Evolutionary conservation across 2,329 filamentous ascomycete genomes (phyloP).

Genomic region (Ophiostoma fasciatum): DNA sequence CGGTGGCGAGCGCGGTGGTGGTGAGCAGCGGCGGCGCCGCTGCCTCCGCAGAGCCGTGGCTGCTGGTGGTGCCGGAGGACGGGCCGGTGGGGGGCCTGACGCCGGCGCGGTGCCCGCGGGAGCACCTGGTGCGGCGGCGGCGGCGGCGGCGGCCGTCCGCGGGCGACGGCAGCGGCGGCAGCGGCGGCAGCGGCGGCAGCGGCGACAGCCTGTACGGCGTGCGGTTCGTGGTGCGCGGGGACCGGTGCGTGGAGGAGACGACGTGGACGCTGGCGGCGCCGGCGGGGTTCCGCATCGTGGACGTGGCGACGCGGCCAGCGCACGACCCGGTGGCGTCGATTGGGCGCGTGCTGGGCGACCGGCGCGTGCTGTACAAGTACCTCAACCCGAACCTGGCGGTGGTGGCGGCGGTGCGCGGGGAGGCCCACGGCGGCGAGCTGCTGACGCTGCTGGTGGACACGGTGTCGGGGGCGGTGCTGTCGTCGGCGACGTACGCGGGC

Average conservation of each 20-base stretch:
- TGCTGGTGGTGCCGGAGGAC: constrained; percentile 36
- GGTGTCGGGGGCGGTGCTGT: constrained; percentile 66
- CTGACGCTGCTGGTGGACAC: constrained; percentile 73
- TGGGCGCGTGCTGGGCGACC: constrained; percentile 79
- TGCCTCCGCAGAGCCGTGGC: constrained; percentile 29
- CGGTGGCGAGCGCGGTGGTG: constrained; percentile 30
- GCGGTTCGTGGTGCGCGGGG: constrained; percentile 30
- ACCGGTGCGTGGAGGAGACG: constrained; percentile 28
- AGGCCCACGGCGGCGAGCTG: constrained; percentile 40
- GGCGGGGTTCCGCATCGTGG: constrained; percentile 50
- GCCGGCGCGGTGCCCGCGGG: constrained; percentile 30
- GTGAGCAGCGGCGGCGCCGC: constrained; percentile 36
- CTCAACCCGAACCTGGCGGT: constrained; percentile 76
- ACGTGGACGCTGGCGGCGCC: constrained; percentile 62
- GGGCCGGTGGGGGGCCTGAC: constrained; percentile 34
- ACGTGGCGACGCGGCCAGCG: constrained; percentile 50
- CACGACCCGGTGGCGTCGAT: constrained; percentile 91
- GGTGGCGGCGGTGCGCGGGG: constrained; percentile 51
- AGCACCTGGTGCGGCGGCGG: constrained; percentile 40
- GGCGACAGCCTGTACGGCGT: constrained; percentile 38
- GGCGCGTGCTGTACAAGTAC: constrained; percentile 95
- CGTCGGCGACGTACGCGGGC: constrained; percentile 53
- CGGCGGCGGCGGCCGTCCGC: too few relatives aligned
- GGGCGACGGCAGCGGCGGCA: too few relatives aligned
- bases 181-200: too few relatives aligned